phyloP scores from a whole-genome alignment of 805 yeast genomes.

The Barnettozyma siamensis region DNA sequence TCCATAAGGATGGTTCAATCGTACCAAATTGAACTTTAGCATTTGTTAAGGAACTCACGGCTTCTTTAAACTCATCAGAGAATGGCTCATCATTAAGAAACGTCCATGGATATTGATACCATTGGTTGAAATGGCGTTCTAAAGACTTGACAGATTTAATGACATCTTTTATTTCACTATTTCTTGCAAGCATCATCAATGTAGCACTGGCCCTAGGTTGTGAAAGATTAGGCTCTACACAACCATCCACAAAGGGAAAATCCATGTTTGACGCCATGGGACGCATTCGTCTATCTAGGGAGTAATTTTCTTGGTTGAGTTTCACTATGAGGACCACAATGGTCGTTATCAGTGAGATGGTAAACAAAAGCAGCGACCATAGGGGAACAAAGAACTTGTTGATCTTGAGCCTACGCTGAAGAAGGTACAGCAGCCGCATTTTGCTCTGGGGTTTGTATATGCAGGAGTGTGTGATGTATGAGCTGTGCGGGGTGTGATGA shows the following conservation, averaged over 20 bases:
- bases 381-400: slow-evolving; percentile 2
- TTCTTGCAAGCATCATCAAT: slow-evolving; percentile 76
- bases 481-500: too few relatives aligned
- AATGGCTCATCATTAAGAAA: slow-evolving; percentile 81
- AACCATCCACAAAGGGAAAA: slow-evolving; percentile 50
- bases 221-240: slow-evolving; percentile 31
- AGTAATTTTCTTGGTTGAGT: neutral
- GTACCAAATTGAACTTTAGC: slow-evolving; percentile 69
- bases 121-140: slow-evolving; percentile 87
- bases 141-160: slow-evolving; percentile 63
- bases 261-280: slow-evolving; percentile 27
- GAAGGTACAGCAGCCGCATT: slow-evolving; percentile 4
- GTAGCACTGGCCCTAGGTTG: slow-evolving; percentile 68
- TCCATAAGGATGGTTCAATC: slow-evolving; percentile 60
- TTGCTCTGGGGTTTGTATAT: neutral
- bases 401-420: slow-evolving; percentile 2
- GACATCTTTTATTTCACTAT: slow-evolving; percentile 75
- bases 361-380: slow-evolving; percentile 1
- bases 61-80: slow-evolving; percentile 51
- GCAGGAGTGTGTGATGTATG: neutral
- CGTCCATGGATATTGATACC: slow-evolving; percentile 92
- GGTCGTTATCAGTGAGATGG: neutral
- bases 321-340: neutral
- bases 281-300: neutral
- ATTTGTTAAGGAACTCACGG: slow-evolving; percentile 46